Percentiles rank a stretch among this genome's conserved stretches.
phyloP scores from a whole-genome alignment of 2,329 filamentous ascomycete species.

The Zasmidium angulare region DNA sequence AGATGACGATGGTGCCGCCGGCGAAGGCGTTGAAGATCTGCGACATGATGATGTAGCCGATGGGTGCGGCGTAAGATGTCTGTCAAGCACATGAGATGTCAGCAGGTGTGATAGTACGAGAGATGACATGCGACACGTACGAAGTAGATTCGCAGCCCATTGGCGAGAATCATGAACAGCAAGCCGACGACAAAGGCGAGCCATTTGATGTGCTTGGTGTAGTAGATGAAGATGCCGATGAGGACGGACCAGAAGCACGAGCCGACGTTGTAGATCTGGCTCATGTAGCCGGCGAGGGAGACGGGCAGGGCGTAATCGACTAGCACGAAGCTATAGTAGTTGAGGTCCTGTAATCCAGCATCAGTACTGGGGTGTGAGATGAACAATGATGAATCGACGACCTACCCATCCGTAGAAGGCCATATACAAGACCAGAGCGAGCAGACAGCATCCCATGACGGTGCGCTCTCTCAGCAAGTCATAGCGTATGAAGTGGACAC shows the following conservation, averaged over 20 bases:
- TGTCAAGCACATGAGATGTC: too few species aligned
- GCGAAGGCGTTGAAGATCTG: constrained; percentile 58
- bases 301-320: constrained; percentile 46
- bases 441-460: constrained; percentile 48
- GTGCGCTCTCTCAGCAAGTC: constrained; percentile 52
- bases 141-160: constrained; percentile 39
- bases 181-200: constrained; percentile 38
- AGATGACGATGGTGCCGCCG: constrained; percentile 55
- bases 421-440: constrained; percentile 46
- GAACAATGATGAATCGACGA: neutral
- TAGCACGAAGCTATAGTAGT: constrained; percentile 49
- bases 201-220: constrained; percentile 53
- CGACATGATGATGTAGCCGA: constrained; percentile 55
- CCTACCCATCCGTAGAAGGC: constrained; percentile 43
- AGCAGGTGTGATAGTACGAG: too few species aligned
- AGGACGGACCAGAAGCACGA: constrained; percentile 47
- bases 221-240: constrained; percentile 49
- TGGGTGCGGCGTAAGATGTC: constrained; percentile 38
- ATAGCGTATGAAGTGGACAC: constrained; percentile 58
- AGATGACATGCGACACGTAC: too few species aligned
- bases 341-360: constrained; percentile 18
- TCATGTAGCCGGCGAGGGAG: constrained; percentile 30
- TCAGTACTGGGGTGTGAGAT: neutral
- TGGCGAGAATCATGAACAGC: constrained; percentile 34
- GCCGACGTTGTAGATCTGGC: constrained; percentile 38